These are phyloP conservation scores for Amylostereum areolatum DNA, from an alignment of 1,284 basidiomycete species.

Conservation along the genomic window DNA sequence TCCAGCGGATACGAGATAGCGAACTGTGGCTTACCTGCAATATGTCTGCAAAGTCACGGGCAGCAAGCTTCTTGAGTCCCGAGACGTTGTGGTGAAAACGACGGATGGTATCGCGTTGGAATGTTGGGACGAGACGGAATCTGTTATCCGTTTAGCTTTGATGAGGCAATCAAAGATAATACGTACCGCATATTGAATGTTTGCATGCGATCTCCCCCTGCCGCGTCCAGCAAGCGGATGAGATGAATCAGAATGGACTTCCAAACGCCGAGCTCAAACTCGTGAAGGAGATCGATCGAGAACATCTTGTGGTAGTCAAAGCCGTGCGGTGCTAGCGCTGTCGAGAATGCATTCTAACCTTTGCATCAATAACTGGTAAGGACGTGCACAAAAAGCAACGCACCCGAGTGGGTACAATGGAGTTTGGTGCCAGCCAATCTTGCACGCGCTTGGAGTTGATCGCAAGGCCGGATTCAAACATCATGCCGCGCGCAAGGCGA, in stretches of 20 bases:
- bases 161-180: not conserved
- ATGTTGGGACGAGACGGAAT: not conserved
- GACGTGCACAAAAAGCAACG: not conserved
- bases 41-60: constrained; percentile 27
- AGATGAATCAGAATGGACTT: constrained; percentile 20
- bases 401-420: constrained; percentile 15
- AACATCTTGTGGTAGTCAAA: constrained; percentile 12
- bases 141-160: not conserved
- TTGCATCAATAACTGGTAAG: not conserved
- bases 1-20: constrained; percentile 14
- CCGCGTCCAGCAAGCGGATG: constrained; percentile 16
- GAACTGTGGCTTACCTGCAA: constrained; percentile 21
- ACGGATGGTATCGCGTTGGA: constrained; percentile 18
- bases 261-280: constrained; percentile 20
- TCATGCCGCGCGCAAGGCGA: constrained; percentile 8
- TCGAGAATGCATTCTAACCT: constrained; percentile 6
- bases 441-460: constrained; percentile 4
- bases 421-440: not conserved
- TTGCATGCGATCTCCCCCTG: constrained; percentile 1
- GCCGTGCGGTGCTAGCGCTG: not conserved
- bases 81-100: constrained; percentile 22
- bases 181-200: constrained; percentile 4
- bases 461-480: constrained; percentile 11
- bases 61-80: constrained; percentile 27
- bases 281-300: constrained; percentile 17